phyloP scores from a whole-genome alignment of 169 alveolate genomes.

The Eimeria acervulina region DNA sequence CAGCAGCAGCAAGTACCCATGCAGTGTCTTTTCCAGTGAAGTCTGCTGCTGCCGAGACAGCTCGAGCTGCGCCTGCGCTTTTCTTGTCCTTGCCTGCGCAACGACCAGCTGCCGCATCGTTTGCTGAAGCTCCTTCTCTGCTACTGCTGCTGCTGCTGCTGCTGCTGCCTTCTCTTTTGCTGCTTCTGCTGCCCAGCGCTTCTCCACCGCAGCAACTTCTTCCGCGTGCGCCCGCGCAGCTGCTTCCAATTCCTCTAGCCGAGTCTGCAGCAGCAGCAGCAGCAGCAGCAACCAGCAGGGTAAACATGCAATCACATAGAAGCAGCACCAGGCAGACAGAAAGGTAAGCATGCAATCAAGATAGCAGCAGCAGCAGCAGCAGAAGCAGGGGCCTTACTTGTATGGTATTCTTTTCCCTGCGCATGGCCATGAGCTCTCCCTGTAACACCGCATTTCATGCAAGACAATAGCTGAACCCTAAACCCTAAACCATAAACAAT shows the following conservation, averaged over 20 bases:
- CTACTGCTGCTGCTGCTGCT: constrained; percentile 41
- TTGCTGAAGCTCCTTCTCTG: constrained; percentile 46
- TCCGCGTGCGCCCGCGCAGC: constrained; percentile 6
- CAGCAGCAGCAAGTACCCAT: constrained; percentile 12
- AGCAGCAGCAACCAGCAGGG: background rate
- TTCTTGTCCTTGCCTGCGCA: constrained; percentile 19
- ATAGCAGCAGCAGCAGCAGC: too few relatives aligned
- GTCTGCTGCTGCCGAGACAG: background rate
- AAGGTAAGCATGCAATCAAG: background rate
- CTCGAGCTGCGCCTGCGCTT: constrained; percentile 27
- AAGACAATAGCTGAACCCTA: background rate
- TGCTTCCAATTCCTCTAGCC: constrained; percentile 31
- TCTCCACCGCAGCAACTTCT: constrained; percentile 18
- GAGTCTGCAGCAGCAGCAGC: background rate
- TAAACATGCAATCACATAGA: background rate
- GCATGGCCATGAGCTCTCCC: constrained; percentile 34
- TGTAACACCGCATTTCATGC: background rate
- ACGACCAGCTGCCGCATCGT: constrained; percentile 36
- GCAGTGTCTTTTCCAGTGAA: constrained; percentile 8
- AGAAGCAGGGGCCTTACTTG: too few relatives aligned
- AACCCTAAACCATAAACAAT: background rate
- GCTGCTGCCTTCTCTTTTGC: constrained; percentile 55
- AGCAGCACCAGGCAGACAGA: constrained; percentile 29
- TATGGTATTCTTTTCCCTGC: background rate
- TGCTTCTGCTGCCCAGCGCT: constrained; percentile 24